phyloP scores from a whole-genome alignment of 2,329 filamentous ascomycete species.

The Colletotrichum caudatum region DNA sequence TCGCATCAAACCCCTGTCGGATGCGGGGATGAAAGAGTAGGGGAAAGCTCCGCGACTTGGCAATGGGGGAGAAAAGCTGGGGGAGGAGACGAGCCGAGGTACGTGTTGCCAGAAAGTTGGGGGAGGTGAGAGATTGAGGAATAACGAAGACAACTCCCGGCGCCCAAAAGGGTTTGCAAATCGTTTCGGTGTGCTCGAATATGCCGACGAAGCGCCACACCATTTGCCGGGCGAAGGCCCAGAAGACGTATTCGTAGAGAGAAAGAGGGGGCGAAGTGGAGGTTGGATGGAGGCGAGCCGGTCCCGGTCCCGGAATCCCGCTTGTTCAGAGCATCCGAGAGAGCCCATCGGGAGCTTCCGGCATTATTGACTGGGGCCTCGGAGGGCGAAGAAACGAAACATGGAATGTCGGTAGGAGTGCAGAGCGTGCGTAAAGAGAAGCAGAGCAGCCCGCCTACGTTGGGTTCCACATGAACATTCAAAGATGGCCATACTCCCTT shows the following conservation, averaged over 20 bases:
- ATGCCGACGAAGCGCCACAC: constrained; percentile 5
- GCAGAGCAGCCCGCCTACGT: background rate
- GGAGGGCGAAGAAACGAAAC: background rate
- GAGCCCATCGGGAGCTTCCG: background rate
- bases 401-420: background rate
- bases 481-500: background rate
- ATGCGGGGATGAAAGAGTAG: constrained; percentile 27
- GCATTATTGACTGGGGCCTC: background rate
- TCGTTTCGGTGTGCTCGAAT: constrained; percentile 20
- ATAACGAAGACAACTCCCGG: constrained; percentile 8
- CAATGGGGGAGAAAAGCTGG: constrained; percentile 20
- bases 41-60: constrained; percentile 20
- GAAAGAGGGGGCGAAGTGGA: background rate
- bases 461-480: background rate
- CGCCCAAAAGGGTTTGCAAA: constrained; percentile 32
- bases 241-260: background rate
- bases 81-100: constrained; percentile 13
- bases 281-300: constrained; percentile 1
- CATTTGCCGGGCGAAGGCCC: background rate
- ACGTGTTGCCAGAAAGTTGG: background rate
- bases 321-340: constrained; percentile 12
- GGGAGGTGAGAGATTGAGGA: constrained; percentile 3
- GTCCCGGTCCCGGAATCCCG: constrained; percentile 16
- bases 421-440: constrained; percentile 6
- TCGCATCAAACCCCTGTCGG: constrained; percentile 35